These are phyloP conservation scores for Borovskyia barvae DNA, from an alignment of 208 protist species.

Conservation along the genomic window DNA sequence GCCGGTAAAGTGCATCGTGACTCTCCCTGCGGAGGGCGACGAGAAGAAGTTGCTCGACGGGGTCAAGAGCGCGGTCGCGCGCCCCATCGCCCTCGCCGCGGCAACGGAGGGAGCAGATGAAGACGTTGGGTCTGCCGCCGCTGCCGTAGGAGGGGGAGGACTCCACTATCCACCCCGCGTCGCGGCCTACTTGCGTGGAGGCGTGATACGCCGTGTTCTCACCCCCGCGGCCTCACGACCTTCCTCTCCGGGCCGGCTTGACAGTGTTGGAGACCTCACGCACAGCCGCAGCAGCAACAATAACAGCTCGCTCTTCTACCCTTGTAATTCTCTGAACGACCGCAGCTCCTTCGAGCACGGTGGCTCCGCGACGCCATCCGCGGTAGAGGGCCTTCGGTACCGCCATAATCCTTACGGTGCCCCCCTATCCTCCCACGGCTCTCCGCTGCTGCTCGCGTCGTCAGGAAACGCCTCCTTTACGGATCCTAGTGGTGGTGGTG, in stretches of 20 bases:
- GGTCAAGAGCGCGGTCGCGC: too few relatives aligned
- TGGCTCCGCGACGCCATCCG: not conserved
- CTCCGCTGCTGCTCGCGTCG: not conserved
- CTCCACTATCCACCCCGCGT: too few relatives aligned
- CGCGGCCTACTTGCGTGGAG: not conserved
- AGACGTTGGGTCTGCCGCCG: not conserved
- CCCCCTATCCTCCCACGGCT: conserved; percentile 1
- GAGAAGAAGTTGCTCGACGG: too few relatives aligned
- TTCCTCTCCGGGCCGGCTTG: not conserved
- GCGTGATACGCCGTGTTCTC: not conserved
- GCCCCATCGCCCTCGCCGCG: too few relatives aligned
- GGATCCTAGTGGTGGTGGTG: not conserved
- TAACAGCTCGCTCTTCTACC: conserved; percentile 2
- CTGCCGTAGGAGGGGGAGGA: too few relatives aligned
- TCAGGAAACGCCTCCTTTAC: not conserved
- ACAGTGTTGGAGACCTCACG: not conserved
- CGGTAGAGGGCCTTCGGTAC: conserved; percentile 5
- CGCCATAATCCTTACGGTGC: conserved; percentile 23
- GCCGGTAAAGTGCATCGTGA: too few relatives aligned
- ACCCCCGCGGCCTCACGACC: not conserved
- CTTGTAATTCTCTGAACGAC: not conserved
- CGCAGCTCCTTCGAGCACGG: not conserved
- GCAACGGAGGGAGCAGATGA: not conserved
- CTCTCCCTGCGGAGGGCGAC: too few relatives aligned
- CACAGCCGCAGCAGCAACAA: conserved; percentile 6